Evolutionary conservation across 2,329 filamentous ascomycete genomes (phyloP).

Genomic region (Elsinoe ampelina): DNA sequence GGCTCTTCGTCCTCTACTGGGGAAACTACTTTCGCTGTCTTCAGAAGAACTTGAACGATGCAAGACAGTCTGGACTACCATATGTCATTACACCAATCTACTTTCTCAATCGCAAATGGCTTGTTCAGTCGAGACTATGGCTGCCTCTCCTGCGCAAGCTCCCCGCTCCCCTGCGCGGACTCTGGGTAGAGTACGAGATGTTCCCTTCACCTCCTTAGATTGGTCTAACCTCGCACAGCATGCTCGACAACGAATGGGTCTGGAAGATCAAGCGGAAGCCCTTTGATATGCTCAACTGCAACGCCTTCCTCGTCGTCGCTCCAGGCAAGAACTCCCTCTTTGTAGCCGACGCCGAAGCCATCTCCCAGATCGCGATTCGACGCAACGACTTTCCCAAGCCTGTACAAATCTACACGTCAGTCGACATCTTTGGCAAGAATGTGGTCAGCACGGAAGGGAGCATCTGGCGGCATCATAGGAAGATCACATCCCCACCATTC

Average conservation of each 20-base stretch:
- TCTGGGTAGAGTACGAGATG: constrained; percentile 49
- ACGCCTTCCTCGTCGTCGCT: constrained; percentile 56
- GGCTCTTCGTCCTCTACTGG: constrained; percentile 28
- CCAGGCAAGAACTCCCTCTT: constrained; percentile 46
- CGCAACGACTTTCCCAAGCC: constrained; percentile 66
- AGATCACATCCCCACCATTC: constrained; percentile 61
- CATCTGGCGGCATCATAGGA: constrained; percentile 64
- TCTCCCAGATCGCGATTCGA: constrained; percentile 55
- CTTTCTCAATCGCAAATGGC: constrained; percentile 46
- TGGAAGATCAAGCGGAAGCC: constrained; percentile 48
- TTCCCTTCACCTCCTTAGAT: neutral
- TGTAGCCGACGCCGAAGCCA: constrained; percentile 55
- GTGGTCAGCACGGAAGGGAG: constrained; percentile 61
- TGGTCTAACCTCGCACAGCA: constrained; percentile 28
- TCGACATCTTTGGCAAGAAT: constrained; percentile 62
- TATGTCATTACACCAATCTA: constrained; percentile 35
- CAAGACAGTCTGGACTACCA: constrained; percentile 39
- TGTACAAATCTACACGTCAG: constrained; percentile 47
- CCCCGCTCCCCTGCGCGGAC: constrained; percentile 46
- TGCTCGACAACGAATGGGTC: constrained; percentile 51
- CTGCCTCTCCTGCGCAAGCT: constrained; percentile 47
- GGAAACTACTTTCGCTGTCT: constrained; percentile 30
- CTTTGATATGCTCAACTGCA: constrained; percentile 49
- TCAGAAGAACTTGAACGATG: constrained; percentile 33
- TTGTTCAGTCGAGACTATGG: constrained; percentile 47